Percentiles rank a stretch among this genome's conserved stretches.
phyloP scores from a whole-genome alignment of 352 stramenopile species.

The Vaucheria bursata region DNA sequence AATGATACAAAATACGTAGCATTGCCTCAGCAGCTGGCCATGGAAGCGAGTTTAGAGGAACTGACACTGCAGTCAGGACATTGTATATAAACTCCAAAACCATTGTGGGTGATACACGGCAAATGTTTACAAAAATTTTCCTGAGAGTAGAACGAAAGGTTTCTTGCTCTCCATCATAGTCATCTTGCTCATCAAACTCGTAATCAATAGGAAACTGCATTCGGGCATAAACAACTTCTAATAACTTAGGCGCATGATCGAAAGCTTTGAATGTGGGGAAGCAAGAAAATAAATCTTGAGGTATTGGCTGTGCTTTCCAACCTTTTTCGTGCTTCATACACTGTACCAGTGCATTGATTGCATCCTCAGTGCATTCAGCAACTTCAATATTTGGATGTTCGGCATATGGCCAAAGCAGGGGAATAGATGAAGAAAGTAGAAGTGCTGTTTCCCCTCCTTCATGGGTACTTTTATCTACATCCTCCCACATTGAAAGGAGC shows the following conservation, averaged over 20 bases:
- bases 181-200: constrained; percentile 58
- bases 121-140: constrained; percentile 56
- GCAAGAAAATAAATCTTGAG: no score
- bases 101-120: constrained; percentile 46
- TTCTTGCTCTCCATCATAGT: constrained; percentile 52
- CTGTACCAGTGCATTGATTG: constrained; percentile 47
- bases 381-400: constrained; percentile 59
- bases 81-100: constrained; percentile 53
- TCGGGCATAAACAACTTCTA: constrained; percentile 54
- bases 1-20: constrained; percentile 58
- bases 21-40: constrained; percentile 54
- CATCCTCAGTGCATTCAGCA: constrained; percentile 51
- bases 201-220: constrained; percentile 61
- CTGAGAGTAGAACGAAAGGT: constrained; percentile 50
- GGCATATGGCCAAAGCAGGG: constrained; percentile 56
- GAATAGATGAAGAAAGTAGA: constrained; percentile 49
- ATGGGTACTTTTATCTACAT: not conserved
- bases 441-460: not conserved
- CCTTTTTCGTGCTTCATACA: not conserved
- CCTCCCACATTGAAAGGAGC: constrained; percentile 49
- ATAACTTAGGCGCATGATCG: constrained; percentile 49
- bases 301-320: no score
- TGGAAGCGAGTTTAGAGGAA: constrained; percentile 42
- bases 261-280: constrained; percentile 27
- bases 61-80: constrained; percentile 42